phyloP scores from a whole-genome alignment of 2,329 filamentous ascomycete genomes.

The Talaromyces sp. region DNA sequence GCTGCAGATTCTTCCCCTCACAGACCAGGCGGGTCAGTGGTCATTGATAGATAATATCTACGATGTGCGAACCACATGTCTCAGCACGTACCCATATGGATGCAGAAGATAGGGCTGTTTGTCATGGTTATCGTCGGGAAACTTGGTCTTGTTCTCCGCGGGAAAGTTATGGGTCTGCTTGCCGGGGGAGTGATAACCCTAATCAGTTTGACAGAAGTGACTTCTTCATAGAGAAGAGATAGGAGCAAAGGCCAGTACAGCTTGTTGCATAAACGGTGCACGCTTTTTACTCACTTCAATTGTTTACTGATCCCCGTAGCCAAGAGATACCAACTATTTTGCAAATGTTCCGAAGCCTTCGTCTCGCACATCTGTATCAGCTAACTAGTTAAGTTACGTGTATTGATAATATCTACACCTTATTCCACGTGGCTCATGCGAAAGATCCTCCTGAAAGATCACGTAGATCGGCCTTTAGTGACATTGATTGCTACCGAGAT shows the following conservation, averaged over 20 bases:
- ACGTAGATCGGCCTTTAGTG: background rate
- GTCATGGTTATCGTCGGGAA: background rate
- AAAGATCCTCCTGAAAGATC: too few relatives aligned
- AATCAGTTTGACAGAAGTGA: background rate
- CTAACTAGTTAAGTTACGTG: too few relatives aligned
- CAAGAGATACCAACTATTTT: constrained; percentile 5
- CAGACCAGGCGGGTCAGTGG: background rate
- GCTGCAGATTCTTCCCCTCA: background rate
- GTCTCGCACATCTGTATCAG: too few relatives aligned
- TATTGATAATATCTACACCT: too few relatives aligned
- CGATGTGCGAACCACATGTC: background rate
- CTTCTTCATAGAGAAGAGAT: background rate
- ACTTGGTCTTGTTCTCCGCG: background rate
- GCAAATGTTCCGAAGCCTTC: background rate
- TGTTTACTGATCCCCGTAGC: constrained; percentile 9
- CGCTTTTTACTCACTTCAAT: constrained; percentile 8
- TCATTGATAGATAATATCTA: background rate
- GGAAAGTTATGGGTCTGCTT: background rate
- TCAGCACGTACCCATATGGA: background rate
- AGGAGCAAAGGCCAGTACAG: background rate
- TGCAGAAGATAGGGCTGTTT: background rate
- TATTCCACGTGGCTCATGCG: too few relatives aligned
- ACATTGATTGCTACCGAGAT: background rate
- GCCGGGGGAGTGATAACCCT: background rate
- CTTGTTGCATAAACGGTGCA: constrained; percentile 10